These are phyloP conservation scores for Piper betle DNA, from an alignment of 164 flowering plant species.

Conservation along the genomic window DNA sequence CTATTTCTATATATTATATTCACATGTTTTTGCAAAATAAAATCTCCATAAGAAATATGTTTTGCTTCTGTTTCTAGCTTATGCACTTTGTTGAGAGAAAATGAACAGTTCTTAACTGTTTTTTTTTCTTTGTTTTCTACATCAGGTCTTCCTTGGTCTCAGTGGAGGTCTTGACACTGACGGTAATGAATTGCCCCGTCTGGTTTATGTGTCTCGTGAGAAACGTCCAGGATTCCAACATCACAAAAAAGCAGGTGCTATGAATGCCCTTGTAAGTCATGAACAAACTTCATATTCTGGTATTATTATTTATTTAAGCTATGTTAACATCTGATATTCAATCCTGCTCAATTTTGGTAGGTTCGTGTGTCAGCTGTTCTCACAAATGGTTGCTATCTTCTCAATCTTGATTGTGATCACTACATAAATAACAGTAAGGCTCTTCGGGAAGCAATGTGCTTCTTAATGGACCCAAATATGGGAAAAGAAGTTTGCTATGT, in stretches of 20 bases:
- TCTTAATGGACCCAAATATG: constrained; percentile 50
- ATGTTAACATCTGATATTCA: neutral
- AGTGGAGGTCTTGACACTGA: constrained; percentile 37
- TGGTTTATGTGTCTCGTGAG: constrained; percentile 48
- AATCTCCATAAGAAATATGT: constrained; percentile 13
- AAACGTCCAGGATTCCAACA: constrained; percentile 52
- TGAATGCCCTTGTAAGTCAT: constrained; percentile 49
- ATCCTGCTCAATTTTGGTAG: constrained; percentile 4
- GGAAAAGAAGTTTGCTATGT: constrained; percentile 53
- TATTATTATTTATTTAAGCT: neutral
- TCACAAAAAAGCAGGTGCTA: constrained; percentile 61
- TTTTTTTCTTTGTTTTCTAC: neutral
- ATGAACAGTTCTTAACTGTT: constrained; percentile 24
- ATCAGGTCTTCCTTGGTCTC: constrained; percentile 41
- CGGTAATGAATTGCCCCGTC: constrained; percentile 39
- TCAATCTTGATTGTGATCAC: constrained; percentile 69
- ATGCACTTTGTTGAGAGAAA: constrained; percentile 30
- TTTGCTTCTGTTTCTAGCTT: constrained; percentile 12
- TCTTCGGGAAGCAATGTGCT: constrained; percentile 57
- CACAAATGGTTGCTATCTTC: constrained; percentile 51
- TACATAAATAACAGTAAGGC: constrained; percentile 67
- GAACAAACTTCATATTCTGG: neutral
- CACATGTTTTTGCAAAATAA: too few species aligned
- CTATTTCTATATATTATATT: neutral
- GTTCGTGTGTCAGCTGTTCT: constrained; percentile 52